Conservation (phyloP, 768 basidiomycete species). For the Naganishia kalamii region DNA sequence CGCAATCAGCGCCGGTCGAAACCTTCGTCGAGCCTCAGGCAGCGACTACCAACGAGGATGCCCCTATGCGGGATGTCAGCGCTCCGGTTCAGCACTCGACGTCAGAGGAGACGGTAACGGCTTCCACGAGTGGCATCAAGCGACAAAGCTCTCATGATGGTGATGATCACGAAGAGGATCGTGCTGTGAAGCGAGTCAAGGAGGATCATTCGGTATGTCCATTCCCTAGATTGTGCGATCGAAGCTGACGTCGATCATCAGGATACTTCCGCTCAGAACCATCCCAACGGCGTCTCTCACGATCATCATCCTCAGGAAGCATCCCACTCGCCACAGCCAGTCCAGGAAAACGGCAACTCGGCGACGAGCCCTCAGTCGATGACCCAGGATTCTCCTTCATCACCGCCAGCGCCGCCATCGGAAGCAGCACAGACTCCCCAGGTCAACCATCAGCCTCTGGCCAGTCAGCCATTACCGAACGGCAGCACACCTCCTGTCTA, state of each 20-base stretch:
- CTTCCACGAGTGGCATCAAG: neutral
- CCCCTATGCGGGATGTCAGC: neutral
- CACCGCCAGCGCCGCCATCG: neutral
- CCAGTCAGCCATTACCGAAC: too few species aligned
- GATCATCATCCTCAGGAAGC: neutral
- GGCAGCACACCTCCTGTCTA: slow-evolving; percentile 9
- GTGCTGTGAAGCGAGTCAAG: slow-evolving; percentile 2
- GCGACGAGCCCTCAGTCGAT: neutral
- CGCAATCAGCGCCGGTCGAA: neutral
- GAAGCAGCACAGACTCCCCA: slow-evolving; percentile 11
- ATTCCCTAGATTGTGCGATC: neutral
- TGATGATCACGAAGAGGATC: neutral
- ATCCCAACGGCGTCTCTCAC: neutral
- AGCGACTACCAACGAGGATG: neutral
- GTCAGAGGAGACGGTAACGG: neutral
- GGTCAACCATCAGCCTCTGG: neutral
- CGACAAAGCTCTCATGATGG: slow-evolving; percentile 1
- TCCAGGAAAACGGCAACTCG: neutral
- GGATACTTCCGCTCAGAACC: neutral
- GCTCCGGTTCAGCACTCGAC: too few species aligned
- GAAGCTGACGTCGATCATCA: neutral
- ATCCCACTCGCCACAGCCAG: neutral
- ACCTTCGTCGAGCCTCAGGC: neutral
- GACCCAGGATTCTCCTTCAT: too few species aligned
- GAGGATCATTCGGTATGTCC: slow-evolving; percentile 6